phyloP scores from a whole-genome alignment of 352 stramenopile species.

The Globisporangium yorkense region DNA sequence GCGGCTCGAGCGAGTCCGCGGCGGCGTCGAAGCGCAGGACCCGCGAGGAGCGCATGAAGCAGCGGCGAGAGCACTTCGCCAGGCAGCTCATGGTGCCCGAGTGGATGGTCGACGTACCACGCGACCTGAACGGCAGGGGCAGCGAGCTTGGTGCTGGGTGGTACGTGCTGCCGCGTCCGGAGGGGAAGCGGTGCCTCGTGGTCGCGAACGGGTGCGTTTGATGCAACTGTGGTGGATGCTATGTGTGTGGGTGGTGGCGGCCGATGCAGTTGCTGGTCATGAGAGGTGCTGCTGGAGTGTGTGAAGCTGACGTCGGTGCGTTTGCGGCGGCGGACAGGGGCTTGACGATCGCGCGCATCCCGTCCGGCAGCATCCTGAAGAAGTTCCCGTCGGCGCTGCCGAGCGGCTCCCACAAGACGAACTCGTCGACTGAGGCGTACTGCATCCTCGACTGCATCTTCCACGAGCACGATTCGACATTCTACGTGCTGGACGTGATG shows the following conservation, averaged over 20 bases:
- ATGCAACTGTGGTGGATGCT: not conserved
- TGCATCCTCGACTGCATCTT: conserved; percentile 92
- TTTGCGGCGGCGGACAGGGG: conserved; percentile 28
- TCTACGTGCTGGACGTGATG: conserved; percentile 92
- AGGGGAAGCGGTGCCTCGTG: conserved; percentile 88
- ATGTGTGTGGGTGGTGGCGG: not conserved
- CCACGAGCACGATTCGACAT: conserved; percentile 82
- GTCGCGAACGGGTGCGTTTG: conserved; percentile 68
- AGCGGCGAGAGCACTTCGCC: conserved; percentile 64
- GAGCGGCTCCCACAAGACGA: conserved; percentile 77
- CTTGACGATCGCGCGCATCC: conserved; percentile 70
- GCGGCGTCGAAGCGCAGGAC: conserved; percentile 44
- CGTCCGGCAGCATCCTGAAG: conserved; percentile 75
- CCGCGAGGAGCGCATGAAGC: conserved; percentile 73
- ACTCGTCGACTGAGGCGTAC: conserved; percentile 60
- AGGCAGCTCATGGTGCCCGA: conserved; percentile 85
- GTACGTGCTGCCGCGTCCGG: conserved; percentile 88
- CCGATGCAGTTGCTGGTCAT: not conserved
- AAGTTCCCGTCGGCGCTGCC: conserved; percentile 83
- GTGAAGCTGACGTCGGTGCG: not conserved
- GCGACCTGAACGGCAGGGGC: conserved; percentile 73
- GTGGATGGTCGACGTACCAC: conserved; percentile 86
- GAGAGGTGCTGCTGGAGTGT: not conserved
- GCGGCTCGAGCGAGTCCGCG: not conserved
- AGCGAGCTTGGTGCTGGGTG: conserved; percentile 73